These are phyloP conservation scores for Lactarius indigo DNA, from an alignment of 768 basidiomycete genomes.

Conservation along the genomic window DNA sequence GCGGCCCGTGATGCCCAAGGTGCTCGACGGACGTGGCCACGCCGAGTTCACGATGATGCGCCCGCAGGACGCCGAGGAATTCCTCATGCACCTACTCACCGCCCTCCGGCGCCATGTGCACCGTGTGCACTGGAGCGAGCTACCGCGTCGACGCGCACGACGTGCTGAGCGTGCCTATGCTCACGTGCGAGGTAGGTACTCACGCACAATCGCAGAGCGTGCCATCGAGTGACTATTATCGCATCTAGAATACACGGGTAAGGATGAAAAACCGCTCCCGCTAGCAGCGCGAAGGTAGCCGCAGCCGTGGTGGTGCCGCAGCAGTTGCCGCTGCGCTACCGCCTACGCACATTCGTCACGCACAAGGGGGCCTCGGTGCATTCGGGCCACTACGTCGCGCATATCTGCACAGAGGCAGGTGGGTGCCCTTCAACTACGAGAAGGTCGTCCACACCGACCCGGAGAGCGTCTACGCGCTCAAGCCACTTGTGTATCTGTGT, in stretches of 20 bases:
- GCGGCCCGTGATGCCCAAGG: slow-evolving; percentile 78
- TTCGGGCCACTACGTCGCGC: slow-evolving; percentile 90
- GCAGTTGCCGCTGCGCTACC: slow-evolving; percentile 68
- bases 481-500: slow-evolving; percentile 88
- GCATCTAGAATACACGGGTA: slow-evolving; percentile 83
- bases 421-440: slow-evolving; percentile 96
- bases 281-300: neutral
- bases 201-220: slow-evolving; percentile 42
- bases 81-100: slow-evolving; percentile 77
- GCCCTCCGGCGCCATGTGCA: slow-evolving; percentile 62
- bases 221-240: slow-evolving; percentile 97
- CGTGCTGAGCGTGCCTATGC: slow-evolving; percentile 75
- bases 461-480: slow-evolving; percentile 74
- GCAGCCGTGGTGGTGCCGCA: slow-evolving; percentile 39
- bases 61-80: slow-evolving; percentile 97
- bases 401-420: slow-evolving; percentile 53
- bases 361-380: slow-evolving; percentile 97
- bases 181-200: slow-evolving; percentile 50
- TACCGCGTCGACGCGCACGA: slow-evolving; percentile 78
- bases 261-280: slow-evolving; percentile 34
- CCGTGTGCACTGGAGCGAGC: slow-evolving; percentile 71
- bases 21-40: slow-evolving; percentile 87
- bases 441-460: slow-evolving; percentile 89
- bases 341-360: slow-evolving; percentile 90
- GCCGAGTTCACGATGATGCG: slow-evolving; percentile 93